A percentile compares a stretch with the other conserved stretches of the same genome.
These are phyloP conservation scores for Phytophthora palmivora DNA, from an alignment of 352 stramenopile species.

Conservation along the genomic window DNA sequence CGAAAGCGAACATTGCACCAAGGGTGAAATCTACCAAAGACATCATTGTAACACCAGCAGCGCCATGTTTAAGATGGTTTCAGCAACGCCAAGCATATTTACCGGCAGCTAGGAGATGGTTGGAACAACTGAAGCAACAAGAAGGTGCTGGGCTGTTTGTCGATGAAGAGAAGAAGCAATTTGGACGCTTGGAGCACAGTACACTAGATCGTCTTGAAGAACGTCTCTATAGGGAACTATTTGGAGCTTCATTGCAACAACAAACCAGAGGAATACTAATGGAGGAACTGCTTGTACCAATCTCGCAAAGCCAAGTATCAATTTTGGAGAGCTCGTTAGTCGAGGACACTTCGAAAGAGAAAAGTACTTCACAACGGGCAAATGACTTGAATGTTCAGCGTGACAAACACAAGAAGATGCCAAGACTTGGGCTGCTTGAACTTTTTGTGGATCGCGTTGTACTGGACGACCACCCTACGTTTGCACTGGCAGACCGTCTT, in stretches of 20 bases:
- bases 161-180: slow-evolving; percentile 41
- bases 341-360: background rate
- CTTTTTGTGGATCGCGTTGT: slow-evolving; percentile 64
- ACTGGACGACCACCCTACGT: slow-evolving; percentile 80
- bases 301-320: background rate
- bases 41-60: slow-evolving; percentile 30
- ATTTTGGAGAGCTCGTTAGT: background rate
- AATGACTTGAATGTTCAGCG: background rate
- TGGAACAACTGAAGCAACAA: slow-evolving; percentile 48
- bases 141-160: slow-evolving; percentile 58
- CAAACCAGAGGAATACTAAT: slow-evolving; percentile 7
- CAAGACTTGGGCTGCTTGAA: slow-evolving; percentile 44
- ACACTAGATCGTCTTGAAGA: slow-evolving; percentile 67
- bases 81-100: slow-evolving; percentile 1
- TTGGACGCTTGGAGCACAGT: slow-evolving; percentile 47
- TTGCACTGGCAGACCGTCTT: slow-evolving; percentile 73
- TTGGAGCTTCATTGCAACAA: background rate
- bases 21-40: slow-evolving; percentile 11
- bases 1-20: slow-evolving; percentile 1
- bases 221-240: slow-evolving; percentile 46
- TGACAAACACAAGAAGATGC: background rate
- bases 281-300: slow-evolving; percentile 17
- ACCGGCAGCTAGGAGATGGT: slow-evolving; percentile 35
- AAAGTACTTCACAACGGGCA: background rate
- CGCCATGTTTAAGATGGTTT: slow-evolving; percentile 19